Evolutionary conservation across 805 yeast species (phyloP).

Genomic region (Kodamaea neixiangensis): DNA sequence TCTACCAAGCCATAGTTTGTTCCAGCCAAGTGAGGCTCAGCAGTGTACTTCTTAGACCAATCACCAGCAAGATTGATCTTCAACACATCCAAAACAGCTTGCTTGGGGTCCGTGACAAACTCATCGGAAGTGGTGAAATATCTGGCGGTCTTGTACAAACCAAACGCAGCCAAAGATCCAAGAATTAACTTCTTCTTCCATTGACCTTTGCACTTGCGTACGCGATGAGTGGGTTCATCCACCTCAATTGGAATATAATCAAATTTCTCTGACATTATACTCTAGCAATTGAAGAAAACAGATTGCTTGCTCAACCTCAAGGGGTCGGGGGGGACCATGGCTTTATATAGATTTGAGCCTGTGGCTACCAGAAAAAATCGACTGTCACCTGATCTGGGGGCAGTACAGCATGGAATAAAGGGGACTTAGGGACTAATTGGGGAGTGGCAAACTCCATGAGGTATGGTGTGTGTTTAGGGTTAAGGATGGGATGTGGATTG

Average conservation of each 20-base stretch:
- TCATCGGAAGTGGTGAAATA: not conserved
- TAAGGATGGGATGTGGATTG: not conserved
- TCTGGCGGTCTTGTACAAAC: not conserved
- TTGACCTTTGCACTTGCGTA: not conserved
- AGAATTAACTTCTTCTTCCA: constrained; percentile 4
- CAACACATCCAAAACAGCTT: constrained; percentile 29
- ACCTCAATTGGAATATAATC: constrained; percentile 7
- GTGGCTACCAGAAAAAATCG: not conserved
- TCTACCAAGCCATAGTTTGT: constrained; percentile 45
- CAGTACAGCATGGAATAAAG: not conserved
- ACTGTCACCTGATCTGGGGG: not conserved
- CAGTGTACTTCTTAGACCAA: constrained; percentile 44
- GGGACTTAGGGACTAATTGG: not conserved
- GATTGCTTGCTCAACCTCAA: not conserved
- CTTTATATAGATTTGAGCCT: not conserved
- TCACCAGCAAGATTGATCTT: constrained; percentile 41
- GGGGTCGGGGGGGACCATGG: not conserved
- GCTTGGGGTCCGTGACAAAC: constrained; percentile 13
- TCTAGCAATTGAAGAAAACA: not conserved
- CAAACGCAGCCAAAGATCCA: not conserved
- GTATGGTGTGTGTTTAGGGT: not conserved
- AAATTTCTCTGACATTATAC: constrained; percentile 7
- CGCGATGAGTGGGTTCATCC: not conserved
- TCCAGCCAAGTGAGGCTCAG: constrained; percentile 49
- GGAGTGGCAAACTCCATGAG: not conserved